Base-by-base conservation (phyloP, 768 basidiomycete species). In the Leccinum sublutescens region DNA sequence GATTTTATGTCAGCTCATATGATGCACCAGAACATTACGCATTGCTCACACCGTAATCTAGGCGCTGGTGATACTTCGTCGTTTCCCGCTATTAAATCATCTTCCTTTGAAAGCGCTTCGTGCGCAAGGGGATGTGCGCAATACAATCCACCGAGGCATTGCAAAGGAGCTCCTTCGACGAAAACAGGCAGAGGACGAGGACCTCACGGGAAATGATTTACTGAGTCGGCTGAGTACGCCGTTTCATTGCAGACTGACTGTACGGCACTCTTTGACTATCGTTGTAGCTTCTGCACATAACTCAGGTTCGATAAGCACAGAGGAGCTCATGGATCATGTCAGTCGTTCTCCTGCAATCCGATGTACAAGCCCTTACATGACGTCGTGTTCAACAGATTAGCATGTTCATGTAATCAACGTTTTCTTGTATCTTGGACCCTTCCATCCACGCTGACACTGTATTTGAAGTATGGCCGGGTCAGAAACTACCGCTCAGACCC, bases 121-220 rank as follows among this genome's bases (percentile, higher is more conserved):
- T 29, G 34, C 52, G 5, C 59, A 61, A 56, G 59, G 54, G 47
- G 54, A 61, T n/a, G 61, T 62, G 21, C 61, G 61, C 31, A 50
- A 60, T 25, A 62, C 61, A n/a, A 62, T 62, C 33, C 61, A 62
- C 10, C 12, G 40, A 21, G 62, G 62, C 0, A 10, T 63, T 38
- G 62, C 62, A 17, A 49, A 54, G 23, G 61, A 63, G 33, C 45
- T 63, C 12, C 36, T 63, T 17, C 55, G 67, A 19, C 34, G 56
- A 27, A 52, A 52, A 21, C 34, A 43, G 21, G 19, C 11, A 17
- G 15, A 48, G 1, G 49, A 51, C n/a, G 36, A 40, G n/a, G 27
- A 3, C 14, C 17, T 21, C 19, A 59, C 29, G 7, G 49, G 36
- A 7, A 55, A 59, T n/a, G 58, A 59, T 59, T 10, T 59, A 6